Percentiles rank a stretch among this genome's conserved stretches.
Conservation (phyloP, 179 eudicot species). For the Sideroxylon spinosum region DNA sequence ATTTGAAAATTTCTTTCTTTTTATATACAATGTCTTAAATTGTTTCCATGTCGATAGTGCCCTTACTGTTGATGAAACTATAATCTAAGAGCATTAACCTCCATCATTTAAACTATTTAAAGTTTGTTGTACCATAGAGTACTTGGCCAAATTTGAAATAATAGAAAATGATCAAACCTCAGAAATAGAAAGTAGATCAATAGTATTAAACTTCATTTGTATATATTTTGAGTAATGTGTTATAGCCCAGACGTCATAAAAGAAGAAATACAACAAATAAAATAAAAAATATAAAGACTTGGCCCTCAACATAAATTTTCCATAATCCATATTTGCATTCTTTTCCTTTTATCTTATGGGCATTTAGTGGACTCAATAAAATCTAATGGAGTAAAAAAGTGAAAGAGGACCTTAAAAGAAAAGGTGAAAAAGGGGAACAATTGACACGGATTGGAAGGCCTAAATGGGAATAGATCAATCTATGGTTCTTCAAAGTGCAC, state of each 20-base stretch:
- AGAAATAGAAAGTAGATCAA: background rate
- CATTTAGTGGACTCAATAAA: conserved; percentile 6
- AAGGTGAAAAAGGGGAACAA: background rate
- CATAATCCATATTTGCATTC: background rate
- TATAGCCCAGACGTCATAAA: conserved; percentile 2
- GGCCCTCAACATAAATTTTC: background rate
- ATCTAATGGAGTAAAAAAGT: background rate
- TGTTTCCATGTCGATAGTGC: background rate
- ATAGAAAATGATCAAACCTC: background rate
- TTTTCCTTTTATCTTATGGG: conserved; percentile 1
- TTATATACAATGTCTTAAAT: background rate
- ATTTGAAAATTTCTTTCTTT: background rate
- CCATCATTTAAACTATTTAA: background rate
- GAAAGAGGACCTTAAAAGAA: too few relatives aligned
- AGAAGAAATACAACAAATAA: background rate
- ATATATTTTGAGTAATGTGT: background rate
- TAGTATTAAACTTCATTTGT: background rate
- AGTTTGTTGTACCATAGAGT: background rate
- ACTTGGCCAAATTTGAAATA: conserved; percentile 6
- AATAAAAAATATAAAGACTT: background rate
- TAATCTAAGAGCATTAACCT: background rate
- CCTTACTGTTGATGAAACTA: background rate
- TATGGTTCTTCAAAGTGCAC: background rate
- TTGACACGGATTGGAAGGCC: background rate
- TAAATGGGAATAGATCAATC: background rate